Conservation (phyloP, 768 basidiomycete genomes). For the Russula olivacea region DNA sequence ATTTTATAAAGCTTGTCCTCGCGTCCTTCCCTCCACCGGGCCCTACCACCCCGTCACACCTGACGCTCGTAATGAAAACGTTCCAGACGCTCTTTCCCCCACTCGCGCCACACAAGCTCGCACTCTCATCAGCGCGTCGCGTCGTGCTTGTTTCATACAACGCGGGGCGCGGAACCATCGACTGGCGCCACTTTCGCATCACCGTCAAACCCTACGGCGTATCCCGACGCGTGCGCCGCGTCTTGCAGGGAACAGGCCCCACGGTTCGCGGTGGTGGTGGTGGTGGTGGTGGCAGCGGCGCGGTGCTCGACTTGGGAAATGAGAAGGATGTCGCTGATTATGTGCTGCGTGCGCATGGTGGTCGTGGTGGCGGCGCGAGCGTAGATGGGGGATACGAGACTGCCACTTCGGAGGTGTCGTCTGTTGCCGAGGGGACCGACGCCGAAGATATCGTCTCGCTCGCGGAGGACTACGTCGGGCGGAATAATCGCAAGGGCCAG, state of each 20-base stretch:
- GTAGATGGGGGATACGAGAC: slow-evolving; percentile 57
- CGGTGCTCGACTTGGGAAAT: slow-evolving; percentile 72
- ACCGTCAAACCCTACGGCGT: slow-evolving; percentile 93
- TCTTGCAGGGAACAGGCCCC: slow-evolving; percentile 56
- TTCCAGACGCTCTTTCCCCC: slow-evolving; percentile 97
- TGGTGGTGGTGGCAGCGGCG: slow-evolving; percentile 18
- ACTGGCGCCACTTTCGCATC: slow-evolving; percentile 93
- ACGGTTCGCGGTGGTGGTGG: not conserved
- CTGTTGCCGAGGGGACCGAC: slow-evolving; percentile 82
- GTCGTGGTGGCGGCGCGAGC: slow-evolving; percentile 29
- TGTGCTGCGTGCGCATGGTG: slow-evolving; percentile 51
- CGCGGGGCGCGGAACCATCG: slow-evolving; percentile 75
- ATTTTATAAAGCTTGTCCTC: slow-evolving; percentile 61
- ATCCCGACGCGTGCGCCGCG: slow-evolving; percentile 81
- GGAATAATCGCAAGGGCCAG: slow-evolving; percentile 89
- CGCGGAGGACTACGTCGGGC: slow-evolving; percentile 89
- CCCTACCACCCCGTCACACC: slow-evolving; percentile 71
- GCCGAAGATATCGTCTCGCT: slow-evolving; percentile 77
- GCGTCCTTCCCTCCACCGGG: slow-evolving; percentile 77
- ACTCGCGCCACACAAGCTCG: slow-evolving; percentile 72
- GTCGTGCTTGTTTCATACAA: slow-evolving; percentile 93
- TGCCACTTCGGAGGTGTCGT: slow-evolving; percentile 61
- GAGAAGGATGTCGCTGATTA: slow-evolving; percentile 97
- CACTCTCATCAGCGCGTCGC: slow-evolving; percentile 84
- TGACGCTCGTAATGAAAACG: slow-evolving; percentile 88